These are phyloP conservation scores for Aspergillus aculeatus DNA, from an alignment of 2,329 filamentous ascomycete genomes.

Conservation along the genomic window DNA sequence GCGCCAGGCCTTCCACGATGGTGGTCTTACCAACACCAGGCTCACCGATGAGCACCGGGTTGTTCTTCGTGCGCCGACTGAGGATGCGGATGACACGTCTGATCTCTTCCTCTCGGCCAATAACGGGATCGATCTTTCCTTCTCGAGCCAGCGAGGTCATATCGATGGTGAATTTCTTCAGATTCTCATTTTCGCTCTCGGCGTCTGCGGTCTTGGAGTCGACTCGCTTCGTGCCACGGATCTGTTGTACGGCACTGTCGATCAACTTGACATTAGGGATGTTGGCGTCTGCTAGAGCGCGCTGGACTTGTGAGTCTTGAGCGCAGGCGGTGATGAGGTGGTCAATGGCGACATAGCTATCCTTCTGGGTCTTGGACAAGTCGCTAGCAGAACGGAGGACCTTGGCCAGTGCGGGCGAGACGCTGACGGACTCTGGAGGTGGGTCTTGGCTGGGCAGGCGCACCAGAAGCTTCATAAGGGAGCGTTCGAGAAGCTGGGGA, in stretches of 20 bases:
- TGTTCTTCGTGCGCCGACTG: constrained; percentile 95
- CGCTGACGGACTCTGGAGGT: constrained; percentile 81
- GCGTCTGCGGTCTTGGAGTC: constrained; percentile 94
- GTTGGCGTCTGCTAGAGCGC: constrained; percentile 77
- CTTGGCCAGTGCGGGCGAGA: constrained; percentile 78
- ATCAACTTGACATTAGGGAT: constrained; percentile 88
- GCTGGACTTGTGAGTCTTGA: constrained; percentile 74
- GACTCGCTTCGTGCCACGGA: constrained; percentile 87
- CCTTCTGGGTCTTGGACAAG: constrained; percentile 94
- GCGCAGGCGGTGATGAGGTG: constrained; percentile 84
- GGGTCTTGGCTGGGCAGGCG: constrained; percentile 92
- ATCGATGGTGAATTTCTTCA: constrained; percentile 98
- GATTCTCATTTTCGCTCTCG: constrained; percentile 88
- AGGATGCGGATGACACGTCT: constrained; percentile 87
- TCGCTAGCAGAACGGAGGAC: constrained; percentile 83
- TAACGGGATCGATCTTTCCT: constrained; percentile 96
- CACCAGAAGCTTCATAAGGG: constrained; percentile 88
- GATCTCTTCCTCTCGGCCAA: constrained; percentile 94
- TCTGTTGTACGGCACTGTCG: constrained; percentile 84
- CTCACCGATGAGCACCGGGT: constrained; percentile 95
- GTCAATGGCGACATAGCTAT: constrained; percentile 90
- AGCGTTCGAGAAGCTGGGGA: constrained; percentile 79
- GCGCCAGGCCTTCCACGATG: constrained; percentile 91
- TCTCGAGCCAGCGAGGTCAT: constrained; percentile 96
- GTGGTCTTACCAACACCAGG: constrained; percentile 98